Conservation (phyloP, 495 filamentous ascomycete species). For the Apodospora peruviana region DNA sequence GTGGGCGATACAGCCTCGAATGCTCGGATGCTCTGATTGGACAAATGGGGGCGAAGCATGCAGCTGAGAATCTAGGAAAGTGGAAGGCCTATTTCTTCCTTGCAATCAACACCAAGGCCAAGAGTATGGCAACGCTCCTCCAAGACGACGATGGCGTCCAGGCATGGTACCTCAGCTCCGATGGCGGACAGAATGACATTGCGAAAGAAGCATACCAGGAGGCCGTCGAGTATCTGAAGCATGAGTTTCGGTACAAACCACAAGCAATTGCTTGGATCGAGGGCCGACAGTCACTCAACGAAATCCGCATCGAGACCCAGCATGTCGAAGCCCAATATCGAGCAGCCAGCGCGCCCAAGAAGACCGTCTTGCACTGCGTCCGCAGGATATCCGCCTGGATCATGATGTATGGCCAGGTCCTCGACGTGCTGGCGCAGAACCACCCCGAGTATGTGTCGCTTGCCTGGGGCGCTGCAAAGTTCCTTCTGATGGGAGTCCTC, state of each 20-base stretch:
- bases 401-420: not conserved
- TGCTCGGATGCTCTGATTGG: too few species aligned
- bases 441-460: slow-evolving; percentile 32
- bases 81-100: too few species aligned
- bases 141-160: too few species aligned
- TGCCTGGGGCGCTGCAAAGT: slow-evolving; percentile 30
- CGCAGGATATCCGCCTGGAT: not conserved
- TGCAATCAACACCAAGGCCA: too few species aligned
- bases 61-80: too few species aligned
- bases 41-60: too few species aligned
- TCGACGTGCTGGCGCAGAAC: slow-evolving; percentile 15
- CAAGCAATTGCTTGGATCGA: not conserved
- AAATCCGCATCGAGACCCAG: not conserved
- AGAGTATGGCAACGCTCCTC: too few species aligned
- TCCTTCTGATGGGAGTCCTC: slow-evolving; percentile 10
- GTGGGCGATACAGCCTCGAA: too few species aligned
- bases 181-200: too few species aligned
- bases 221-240: not conserved
- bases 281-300: not conserved
- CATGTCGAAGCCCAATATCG: not conserved
- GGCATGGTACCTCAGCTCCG: too few species aligned
- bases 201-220: not conserved
- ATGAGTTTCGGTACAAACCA: not conserved
- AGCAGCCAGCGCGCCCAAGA: not conserved
- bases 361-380: not conserved